Evolutionary conservation across 2,329 filamentous ascomycete species (phyloP).

Genomic region (Elsinoe perseae): DNA sequence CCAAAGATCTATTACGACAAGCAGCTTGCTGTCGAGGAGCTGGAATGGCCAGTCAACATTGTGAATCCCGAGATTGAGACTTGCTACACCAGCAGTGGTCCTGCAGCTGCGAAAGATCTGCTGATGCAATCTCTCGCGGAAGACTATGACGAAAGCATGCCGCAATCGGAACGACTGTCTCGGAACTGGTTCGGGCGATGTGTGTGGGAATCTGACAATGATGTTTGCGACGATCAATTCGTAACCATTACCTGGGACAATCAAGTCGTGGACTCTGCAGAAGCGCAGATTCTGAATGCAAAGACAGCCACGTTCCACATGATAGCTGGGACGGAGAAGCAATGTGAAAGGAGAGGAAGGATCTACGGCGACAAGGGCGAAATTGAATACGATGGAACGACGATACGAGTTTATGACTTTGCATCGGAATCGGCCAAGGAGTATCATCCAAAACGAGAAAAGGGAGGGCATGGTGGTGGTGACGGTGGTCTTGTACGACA

Average conservation of each 20-base stretch:
- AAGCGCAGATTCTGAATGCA: conserved; percentile 45
- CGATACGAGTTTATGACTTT: conserved; percentile 71
- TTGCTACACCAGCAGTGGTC: conserved; percentile 43
- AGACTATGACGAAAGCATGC: conserved; percentile 49
- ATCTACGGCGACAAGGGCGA: conserved; percentile 85
- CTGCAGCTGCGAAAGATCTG: conserved; percentile 43
- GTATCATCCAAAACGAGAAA: conserved; percentile 45
- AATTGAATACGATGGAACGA: conserved; percentile 71
- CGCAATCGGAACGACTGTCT: conserved; percentile 40
- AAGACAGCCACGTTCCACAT: conserved; percentile 92
- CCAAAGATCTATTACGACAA: conserved; percentile 71
- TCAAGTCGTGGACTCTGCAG: conserved; percentile 10
- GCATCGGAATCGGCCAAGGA: conserved; percentile 47
- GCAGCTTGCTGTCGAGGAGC: conserved; percentile 59
- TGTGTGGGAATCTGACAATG: conserved; percentile 87
- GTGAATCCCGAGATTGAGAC: conserved; percentile 92
- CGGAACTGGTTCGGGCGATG: conserved; percentile 81
- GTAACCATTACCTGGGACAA: conserved; percentile 87
- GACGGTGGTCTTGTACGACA: conserved; percentile 72
- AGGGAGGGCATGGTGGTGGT: conserved; percentile 65
- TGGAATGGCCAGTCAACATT: conserved; percentile 75
- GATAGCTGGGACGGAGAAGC: conserved; percentile 79
- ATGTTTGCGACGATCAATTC: conserved; percentile 86
- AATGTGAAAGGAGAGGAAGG: conserved; percentile 76
- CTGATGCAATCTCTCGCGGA: conserved; percentile 44